Base-by-base conservation (phyloP, 2,329 filamentous ascomycete genomes). In the Botrytis fragariae region DNA sequence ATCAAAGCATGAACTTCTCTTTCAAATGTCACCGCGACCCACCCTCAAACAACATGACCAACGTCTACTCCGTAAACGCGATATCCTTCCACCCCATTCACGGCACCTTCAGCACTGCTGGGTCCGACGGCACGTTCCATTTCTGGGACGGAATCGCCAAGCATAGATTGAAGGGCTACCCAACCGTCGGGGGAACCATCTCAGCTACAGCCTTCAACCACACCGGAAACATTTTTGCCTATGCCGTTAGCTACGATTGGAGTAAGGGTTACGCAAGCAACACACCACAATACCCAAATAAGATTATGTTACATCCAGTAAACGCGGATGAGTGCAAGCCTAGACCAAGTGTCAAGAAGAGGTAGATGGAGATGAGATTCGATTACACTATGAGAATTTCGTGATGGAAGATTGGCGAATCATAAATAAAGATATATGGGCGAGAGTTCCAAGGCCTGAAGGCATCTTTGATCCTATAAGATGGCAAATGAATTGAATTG, bases 11-110 rank as follows among this genome's bases (percentile, higher is more conserved):
- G 80, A 98, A 99, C 86, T 99, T 99, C 86, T 97, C 94, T 60
- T 99, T 99, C 90, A 98, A 98, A 84, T 99, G 96, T 84, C 96
- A 99, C 83, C 94, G 96, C 74, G 93, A 97, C 79, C 89, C 90
- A 8, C 89, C 92, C 1, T 84, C 90, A 73, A 89, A 89, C 80
- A 95, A 94, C 83, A 85, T 92, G 76, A 93, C 93, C 79, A 96
- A 95, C 80, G 96, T 98, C 79, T 96, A 95, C 86, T 91, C 94
- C 1, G 94, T 99, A 81, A 99, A 99, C 84, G 92, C 94, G 78
- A 99, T 99, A 83, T 97, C 93, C 37, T 98, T 98, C 90, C 96
- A 99, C 84, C 96, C 96, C 1, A 87, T 93, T 20, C 95, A 98
- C 83, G 96, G 96, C 80, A 99, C 96, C n/a, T 99, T 99, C 85